phyloP scores from a whole-genome alignment of 192 early-diverging fungal genomes.

The Gonapodya prolifera region DNA sequence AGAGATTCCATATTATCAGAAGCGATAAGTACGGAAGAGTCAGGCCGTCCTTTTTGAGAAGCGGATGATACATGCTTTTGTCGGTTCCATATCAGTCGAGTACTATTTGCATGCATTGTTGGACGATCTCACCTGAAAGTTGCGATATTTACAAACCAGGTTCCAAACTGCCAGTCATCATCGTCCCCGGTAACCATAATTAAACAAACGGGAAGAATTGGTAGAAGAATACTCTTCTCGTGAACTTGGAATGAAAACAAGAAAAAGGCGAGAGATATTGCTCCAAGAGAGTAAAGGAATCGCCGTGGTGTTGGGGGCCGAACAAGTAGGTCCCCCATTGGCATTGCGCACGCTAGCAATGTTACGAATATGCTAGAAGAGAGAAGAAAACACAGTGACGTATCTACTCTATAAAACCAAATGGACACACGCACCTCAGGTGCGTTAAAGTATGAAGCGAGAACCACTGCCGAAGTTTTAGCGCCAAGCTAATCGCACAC shows the following conservation, averaged over 20 bases:
- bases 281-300: conserved; percentile 60
- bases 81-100: background rate
- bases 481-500: conserved; percentile 76
- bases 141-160: conserved; percentile 64
- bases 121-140: conserved; percentile 49
- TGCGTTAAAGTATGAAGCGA: conserved; percentile 41
- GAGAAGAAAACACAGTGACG: background rate
- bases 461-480: conserved; percentile 69
- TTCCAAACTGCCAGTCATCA: conserved; percentile 21
- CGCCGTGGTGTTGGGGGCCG: conserved; percentile 25
- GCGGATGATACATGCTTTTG: conserved; percentile 57
- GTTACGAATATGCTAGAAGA: conserved; percentile 51
- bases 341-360: conserved; percentile 54
- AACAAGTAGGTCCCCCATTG: conserved; percentile 49
- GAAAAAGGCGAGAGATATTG: conserved; percentile 80
- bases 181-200: conserved; percentile 43
- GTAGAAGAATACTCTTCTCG: conserved; percentile 91
- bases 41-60: conserved; percentile 65
- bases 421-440: conserved; percentile 39
- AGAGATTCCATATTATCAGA: conserved; percentile 55
- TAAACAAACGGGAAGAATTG: conserved; percentile 60
- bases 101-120: background rate
- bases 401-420: background rate
- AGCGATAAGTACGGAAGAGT: conserved; percentile 57
- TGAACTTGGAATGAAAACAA: conserved; percentile 95